Evolutionary conservation across 192 early-diverging fungal genomes (phyloP).

Genomic region (Diversispora epigaea): DNA sequence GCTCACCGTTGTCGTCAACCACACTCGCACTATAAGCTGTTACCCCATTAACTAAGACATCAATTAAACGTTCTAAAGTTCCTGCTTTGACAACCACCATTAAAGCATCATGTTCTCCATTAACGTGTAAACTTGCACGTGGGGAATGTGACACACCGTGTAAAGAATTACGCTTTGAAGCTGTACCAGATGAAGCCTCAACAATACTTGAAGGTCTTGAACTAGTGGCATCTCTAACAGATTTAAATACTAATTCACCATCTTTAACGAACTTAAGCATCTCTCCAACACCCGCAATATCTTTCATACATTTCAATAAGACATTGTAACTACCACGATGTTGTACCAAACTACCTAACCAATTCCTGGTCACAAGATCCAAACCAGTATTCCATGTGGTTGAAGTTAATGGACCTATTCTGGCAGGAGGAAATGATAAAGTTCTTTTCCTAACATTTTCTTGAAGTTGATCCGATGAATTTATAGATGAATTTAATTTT

Average conservation of each 20-base stretch:
- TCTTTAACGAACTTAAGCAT: conserved; percentile 35
- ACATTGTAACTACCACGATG: conserved; percentile 21
- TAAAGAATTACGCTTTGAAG: conserved; percentile 39
- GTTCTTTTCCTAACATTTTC: conserved; percentile 32
- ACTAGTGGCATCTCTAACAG: conserved; percentile 29
- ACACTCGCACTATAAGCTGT: conserved; percentile 42
- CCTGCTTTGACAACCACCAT: conserved; percentile 66
- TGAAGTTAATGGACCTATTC: conserved; percentile 16
- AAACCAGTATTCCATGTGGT: conserved; percentile 28
- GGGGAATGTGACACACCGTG: conserved; percentile 26
- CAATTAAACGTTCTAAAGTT: conserved; percentile 53
- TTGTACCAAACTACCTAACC: conserved; percentile 23
- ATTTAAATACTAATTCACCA: conserved; percentile 43
- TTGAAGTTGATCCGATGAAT: background rate
- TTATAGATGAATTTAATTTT: conserved; percentile 4
- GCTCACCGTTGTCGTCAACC: conserved; percentile 48
- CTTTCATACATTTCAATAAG: conserved; percentile 37
- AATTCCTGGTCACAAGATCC: conserved; percentile 37
- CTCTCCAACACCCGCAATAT: conserved; percentile 38
- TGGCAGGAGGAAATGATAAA: conserved; percentile 40
- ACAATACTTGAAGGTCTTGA: conserved; percentile 26
- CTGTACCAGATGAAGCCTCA: conserved; percentile 30
- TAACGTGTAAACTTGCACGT: background rate
- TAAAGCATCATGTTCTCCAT: conserved; percentile 35
- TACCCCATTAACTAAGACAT: conserved; percentile 61